Base-by-base conservation (phyloP, 2,329 filamentous ascomycete genomes). In the Tolypocladium capitatum region DNA sequence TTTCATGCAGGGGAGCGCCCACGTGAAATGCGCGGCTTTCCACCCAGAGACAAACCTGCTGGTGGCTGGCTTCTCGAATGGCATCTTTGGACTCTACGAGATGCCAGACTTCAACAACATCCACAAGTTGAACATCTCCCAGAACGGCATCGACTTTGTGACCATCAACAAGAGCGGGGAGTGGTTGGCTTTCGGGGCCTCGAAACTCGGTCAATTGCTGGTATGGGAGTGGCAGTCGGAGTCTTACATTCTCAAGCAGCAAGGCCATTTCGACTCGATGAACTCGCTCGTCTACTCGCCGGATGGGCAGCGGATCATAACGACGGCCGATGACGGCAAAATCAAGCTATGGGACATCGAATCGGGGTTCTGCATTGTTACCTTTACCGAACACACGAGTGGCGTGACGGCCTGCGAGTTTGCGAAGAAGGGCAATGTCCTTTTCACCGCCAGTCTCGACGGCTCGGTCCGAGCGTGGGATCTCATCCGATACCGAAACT, bases 151-250 rank as follows among this genome's bases (percentile, higher is more conserved):
- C 52, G 91, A 97, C 61, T 89, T 86, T 58, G 87, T 97, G 48
- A 87, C 89, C 0, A 88, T 96, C 60, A 98, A 97, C 69, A 85
- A 86, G 63, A 86, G 84, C 31, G 92, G 92, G 46, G 91, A 97
- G 68, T 98, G 92, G 92, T 71, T 98, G 21, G 94, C 94, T 0
- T 96, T 98, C 63, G 92, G 91, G 14, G 92, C 94, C 0, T 94
- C 92, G 2, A 94, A 94, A 58, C 75, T 95, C 5, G 94, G 94
- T 1, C 92, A 98, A 62, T 73, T 98, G n/a, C 71, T 98, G 4
- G 92, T 98, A 4, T 98, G 92, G 92, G 92, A 98, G 64, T 98
- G 94, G 90, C 91, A 97, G 63, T 98, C 92, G 0, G 94, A 98
- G 66, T 97, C 91, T 6, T 98, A 98, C 65, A 94, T 98, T 49